phyloP scores from a whole-genome alignment of 163 green algal genomes.

The Coccomyxa subellipsoidea region DNA sequence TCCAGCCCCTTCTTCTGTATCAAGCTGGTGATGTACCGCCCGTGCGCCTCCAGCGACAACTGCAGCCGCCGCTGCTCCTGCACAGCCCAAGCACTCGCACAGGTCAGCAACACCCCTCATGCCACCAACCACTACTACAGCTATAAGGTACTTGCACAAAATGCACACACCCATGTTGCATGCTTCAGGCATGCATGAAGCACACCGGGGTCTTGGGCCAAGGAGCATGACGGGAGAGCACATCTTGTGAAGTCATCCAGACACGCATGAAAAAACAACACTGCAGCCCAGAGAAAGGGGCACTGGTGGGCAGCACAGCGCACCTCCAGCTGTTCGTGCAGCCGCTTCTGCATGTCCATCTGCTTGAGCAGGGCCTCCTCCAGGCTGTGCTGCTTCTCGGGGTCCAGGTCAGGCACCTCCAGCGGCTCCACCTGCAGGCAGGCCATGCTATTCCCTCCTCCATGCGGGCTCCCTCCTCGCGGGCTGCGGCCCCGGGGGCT shows the following conservation, averaged over 20 bases:
- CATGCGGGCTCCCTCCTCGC: background rate
- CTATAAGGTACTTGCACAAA: too few species aligned
- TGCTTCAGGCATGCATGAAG: too few species aligned
- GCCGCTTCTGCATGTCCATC: constrained; percentile 85
- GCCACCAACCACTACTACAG: background rate
- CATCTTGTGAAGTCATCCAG: too few species aligned
- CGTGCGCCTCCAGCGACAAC: constrained; percentile 77
- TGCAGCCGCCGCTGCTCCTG: constrained; percentile 78
- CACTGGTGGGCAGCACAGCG: background rate
- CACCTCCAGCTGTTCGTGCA: constrained; percentile 85
- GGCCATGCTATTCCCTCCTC: background rate
- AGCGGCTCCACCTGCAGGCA: background rate
- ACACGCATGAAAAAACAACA: too few species aligned
- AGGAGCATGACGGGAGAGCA: too few species aligned
- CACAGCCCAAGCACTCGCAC: constrained; percentile 2
- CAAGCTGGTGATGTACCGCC: constrained; percentile 76
- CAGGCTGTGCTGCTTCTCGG: constrained; percentile 44
- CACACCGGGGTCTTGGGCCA: too few species aligned
- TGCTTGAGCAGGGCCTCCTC: constrained; percentile 75
- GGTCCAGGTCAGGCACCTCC: constrained; percentile 6
- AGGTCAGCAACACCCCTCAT: background rate
- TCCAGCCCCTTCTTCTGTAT: constrained; percentile 57
- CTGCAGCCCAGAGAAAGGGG: background rate
- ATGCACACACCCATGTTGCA: too few species aligned
- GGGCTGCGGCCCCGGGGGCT: background rate